Conservation (phyloP, 495 filamentous ascomycete genomes). For the Penicillium odoratum region DNA sequence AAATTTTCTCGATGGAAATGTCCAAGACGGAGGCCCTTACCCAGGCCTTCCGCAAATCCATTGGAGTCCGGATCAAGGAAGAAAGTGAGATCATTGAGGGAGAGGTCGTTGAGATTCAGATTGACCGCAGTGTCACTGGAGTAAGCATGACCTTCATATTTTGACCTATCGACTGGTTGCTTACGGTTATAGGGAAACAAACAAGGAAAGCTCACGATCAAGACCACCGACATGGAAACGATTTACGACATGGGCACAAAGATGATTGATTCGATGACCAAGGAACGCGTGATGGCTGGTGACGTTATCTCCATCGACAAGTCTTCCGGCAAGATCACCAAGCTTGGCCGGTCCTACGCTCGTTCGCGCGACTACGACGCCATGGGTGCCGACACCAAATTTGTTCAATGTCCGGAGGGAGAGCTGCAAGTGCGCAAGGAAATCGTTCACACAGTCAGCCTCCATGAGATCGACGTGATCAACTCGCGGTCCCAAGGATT, state of each 20-base stretch:
- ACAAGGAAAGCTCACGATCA: constrained; percentile 98
- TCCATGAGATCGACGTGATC: constrained; percentile 99
- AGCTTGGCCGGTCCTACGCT: constrained; percentile 89
- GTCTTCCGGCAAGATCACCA: constrained; percentile 94
- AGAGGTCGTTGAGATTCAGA: constrained; percentile 98
- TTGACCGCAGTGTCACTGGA: constrained; percentile 94
- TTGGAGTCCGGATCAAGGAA: constrained; percentile 95
- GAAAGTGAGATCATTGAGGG: constrained; percentile 99
- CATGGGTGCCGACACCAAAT: constrained; percentile 98
- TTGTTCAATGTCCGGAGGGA: constrained; percentile 96
- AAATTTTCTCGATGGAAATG: constrained; percentile 99
- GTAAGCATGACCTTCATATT: constrained; percentile 36
- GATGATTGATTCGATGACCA: constrained; percentile 99
- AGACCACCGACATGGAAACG: constrained; percentile 99
- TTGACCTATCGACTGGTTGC: constrained; percentile 7
- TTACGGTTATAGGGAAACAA: constrained; percentile 66
- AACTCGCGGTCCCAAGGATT: constrained; percentile 98
- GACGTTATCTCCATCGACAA: constrained; percentile 99
- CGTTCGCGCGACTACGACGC: constrained; percentile 97
- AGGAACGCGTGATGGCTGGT: constrained; percentile 96
- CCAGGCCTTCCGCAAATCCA: constrained; percentile 95
- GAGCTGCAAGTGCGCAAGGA: constrained; percentile 97
- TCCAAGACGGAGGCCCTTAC: constrained; percentile 97
- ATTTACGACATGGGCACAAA: constrained; percentile 99
- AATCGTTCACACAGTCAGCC: constrained; percentile 91